These are phyloP conservation scores for Tripterygium wilfordii DNA, from an alignment of 177 flowering plant genomes.

Conservation along the genomic window DNA sequence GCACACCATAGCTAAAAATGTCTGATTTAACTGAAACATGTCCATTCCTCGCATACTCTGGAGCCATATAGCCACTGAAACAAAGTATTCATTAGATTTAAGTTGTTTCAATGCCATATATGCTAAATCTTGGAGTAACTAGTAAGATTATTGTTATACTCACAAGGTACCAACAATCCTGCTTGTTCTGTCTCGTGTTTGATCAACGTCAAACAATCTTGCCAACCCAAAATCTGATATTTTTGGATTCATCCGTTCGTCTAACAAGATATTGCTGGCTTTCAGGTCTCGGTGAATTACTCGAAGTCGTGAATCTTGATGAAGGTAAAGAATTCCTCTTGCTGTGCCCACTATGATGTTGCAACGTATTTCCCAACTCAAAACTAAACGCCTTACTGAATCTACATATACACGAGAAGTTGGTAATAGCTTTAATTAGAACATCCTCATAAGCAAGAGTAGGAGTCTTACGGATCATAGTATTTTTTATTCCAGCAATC, in stretches of 20 bases:
- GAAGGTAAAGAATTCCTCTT: neutral
- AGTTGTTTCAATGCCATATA: too few relatives aligned
- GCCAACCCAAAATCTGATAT: conserved; percentile 1
- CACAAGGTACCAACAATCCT: neutral
- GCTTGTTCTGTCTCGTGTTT: neutral
- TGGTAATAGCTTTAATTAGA: too few relatives aligned
- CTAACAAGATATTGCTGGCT: neutral
- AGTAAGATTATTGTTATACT: neutral
- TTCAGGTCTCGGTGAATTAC: too few relatives aligned
- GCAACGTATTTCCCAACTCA: neutral
- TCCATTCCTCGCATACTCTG: conserved; percentile 26
- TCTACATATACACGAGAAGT: neutral
- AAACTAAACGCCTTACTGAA: neutral
- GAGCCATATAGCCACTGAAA: conserved; percentile 27
- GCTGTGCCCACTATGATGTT: neutral
- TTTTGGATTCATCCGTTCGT: neutral
- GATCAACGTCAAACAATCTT: neutral
- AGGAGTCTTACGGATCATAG: too few relatives aligned
- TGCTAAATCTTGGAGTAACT: too few relatives aligned
- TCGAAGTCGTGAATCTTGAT: too few relatives aligned
- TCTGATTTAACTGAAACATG: conserved; percentile 17
- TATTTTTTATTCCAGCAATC: too few relatives aligned
- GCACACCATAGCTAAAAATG: conserved; percentile 21
- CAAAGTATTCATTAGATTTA: too few relatives aligned
- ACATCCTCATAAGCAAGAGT: too few relatives aligned